These are phyloP conservation scores for Podaxis rugospora DNA, from an alignment of 768 basidiomycete species.

Conservation along the genomic window DNA sequence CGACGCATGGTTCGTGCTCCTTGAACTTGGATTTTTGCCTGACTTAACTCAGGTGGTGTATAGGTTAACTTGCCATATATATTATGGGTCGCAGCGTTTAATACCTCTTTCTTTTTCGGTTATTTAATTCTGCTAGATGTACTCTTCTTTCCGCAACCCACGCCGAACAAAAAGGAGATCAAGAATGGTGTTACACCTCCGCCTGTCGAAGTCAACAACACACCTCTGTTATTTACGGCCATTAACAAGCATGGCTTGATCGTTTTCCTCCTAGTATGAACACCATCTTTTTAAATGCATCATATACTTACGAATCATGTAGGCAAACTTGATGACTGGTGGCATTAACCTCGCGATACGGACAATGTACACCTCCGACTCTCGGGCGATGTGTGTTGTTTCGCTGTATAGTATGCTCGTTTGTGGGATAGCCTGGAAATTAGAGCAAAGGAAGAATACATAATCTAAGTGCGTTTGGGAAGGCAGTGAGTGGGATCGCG, in stretches of 20 bases:
- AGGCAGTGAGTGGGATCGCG: no score
- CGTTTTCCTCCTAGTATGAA: slow-evolving; percentile 77
- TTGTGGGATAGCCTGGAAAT: slow-evolving; percentile 60
- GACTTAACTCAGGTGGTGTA: slow-evolving; percentile 59
- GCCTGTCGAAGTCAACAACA: slow-evolving; percentile 13
- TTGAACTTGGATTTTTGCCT: not conserved
- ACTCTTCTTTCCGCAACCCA: slow-evolving; percentile 41
- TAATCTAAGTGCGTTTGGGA: no score
- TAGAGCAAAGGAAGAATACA: not conserved
- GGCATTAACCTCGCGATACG: slow-evolving; percentile 71
- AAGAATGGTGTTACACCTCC: slow-evolving; percentile 6
- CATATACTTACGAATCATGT: not conserved
- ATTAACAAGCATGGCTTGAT: slow-evolving; percentile 78
- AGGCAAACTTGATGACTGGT: slow-evolving; percentile 91
- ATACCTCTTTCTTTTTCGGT: slow-evolving; percentile 59
- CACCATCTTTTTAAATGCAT: not conserved
- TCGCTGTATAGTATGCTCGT: slow-evolving; percentile 54
- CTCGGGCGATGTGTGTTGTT: slow-evolving; percentile 58
- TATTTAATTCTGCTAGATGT: slow-evolving; percentile 74
- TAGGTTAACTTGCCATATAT: slow-evolving; percentile 66
- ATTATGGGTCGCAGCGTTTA: slow-evolving; percentile 53
- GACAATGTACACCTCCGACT: slow-evolving; percentile 74
- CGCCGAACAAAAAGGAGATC: slow-evolving; percentile 14
- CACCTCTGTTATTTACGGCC: slow-evolving; percentile 65
- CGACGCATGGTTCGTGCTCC: slow-evolving; percentile 37